Conservation (phyloP, 495 filamentous ascomycete genomes). For the Filosporella fistucella region DNA sequence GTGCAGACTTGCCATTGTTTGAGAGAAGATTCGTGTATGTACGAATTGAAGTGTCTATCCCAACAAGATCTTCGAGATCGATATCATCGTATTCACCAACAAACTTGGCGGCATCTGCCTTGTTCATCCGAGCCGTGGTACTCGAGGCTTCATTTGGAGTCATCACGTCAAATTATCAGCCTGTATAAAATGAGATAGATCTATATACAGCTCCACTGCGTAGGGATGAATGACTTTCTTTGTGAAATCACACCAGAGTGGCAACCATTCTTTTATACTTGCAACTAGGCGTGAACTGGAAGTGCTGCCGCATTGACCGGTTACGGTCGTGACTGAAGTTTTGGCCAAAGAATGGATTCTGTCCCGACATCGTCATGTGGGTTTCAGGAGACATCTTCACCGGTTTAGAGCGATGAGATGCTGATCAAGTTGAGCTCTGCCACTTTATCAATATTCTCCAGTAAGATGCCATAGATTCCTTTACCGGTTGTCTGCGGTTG, state of each 20-base stretch:
- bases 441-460: background rate
- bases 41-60: conserved; percentile 1
- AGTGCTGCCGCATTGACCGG: background rate
- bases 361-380: no score
- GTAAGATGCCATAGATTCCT: background rate
- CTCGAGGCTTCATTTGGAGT: background rate
- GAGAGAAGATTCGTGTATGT: conserved; percentile 3
- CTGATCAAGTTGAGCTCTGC: background rate
- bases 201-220: background rate
- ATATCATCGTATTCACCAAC: background rate
- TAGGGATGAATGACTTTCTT: background rate
- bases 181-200: background rate
- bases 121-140: background rate
- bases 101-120: background rate
- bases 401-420: conserved; percentile 2
- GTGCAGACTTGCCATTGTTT: conserved; percentile 4
- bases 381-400: background rate
- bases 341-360: no score
- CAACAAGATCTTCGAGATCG: background rate
- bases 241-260: conserved; percentile 5
- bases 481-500: no score
- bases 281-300: background rate
- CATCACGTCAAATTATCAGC: background rate
- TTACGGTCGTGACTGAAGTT: no score
- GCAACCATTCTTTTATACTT: conserved; percentile 1